Base-by-base conservation (phyloP, 169 alveolate species). In the Cryptosporidium ryanae region DNA sequence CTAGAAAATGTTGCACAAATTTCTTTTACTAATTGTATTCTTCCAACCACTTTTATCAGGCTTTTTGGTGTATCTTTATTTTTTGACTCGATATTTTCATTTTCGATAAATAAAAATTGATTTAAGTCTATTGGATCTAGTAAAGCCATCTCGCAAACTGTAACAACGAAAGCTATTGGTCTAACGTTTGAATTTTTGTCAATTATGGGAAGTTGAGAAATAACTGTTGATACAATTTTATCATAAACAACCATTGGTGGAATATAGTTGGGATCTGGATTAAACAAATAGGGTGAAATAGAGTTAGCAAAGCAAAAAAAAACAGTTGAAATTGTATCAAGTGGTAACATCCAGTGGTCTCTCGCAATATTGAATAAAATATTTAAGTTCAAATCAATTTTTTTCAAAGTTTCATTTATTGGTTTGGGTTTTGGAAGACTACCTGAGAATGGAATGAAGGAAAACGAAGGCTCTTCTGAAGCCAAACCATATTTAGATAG, bases 101-200 rank as follows among this genome's bases (percentile, higher is more conserved):
- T 76, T 23, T 38, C 44, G 12, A 76, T 59, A 2, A 54, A 23
- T 38, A 76, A 61, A 76, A 76, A 76, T 32, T 67, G 71, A 43
- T 38, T 61, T 34, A 76, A 38, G 21, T 76, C 87, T 17, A 76
- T 76, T 17, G 87, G 87, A 5, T 76, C 87, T 29, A 76, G 12
- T 38, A 76, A 43, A 23, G 87, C 71, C 87, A 76, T 76, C 15
- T 76, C 87, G n/a, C 87, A 76, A 7, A 76, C 87, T 23, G 87
- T 76, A 1, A 76, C 38, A 32, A 76, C 44, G 15, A 76, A 76
- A 5, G 64, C 44, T 18, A 59, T 55, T 31, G 87, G 87, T 34
- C 87, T 76, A 7, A 76, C 12, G 1, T 61, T 76, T 38, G 17
- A 57, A 12, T 27, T 31, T 27, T 29, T 76, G 17, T 76, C 87